Evolutionary conservation across 2,329 filamentous ascomycete genomes (phyloP).

Genomic region (Fusarium decemcellulare): DNA sequence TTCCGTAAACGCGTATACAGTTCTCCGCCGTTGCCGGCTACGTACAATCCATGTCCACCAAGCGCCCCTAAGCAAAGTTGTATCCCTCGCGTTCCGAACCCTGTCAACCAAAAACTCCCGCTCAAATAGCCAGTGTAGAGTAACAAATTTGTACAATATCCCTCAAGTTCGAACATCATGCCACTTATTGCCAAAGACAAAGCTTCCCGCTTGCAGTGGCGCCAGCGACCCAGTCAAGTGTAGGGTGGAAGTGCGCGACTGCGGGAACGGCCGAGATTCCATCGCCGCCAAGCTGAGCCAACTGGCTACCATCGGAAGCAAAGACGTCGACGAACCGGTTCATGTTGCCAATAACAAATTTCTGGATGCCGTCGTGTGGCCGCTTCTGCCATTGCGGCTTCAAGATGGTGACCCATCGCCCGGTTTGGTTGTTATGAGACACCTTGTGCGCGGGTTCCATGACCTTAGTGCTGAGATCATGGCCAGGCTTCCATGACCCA

Average conservation of each 20-base stretch:
- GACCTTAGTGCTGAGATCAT: conserved; percentile 69
- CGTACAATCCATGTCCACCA: conserved; percentile 11
- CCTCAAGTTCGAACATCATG: neutral
- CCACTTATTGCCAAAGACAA: conserved; percentile 85
- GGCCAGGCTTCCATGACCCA: conserved; percentile 70
- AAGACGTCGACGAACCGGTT: conserved; percentile 96
- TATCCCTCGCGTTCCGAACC: neutral
- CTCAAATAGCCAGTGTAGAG: conserved; percentile 22
- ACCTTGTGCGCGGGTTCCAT: conserved; percentile 81
- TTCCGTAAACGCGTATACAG: conserved; percentile 12
- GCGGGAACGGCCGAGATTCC: conserved; percentile 96
- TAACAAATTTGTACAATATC: neutral
- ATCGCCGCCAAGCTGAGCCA: conserved; percentile 89
- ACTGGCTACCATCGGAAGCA: conserved; percentile 83
- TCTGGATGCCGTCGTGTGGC: conserved; percentile 84
- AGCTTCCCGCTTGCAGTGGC: conserved; percentile 94
- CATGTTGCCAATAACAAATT: conserved; percentile 97
- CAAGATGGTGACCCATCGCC: conserved; percentile 88
- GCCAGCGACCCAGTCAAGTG: conserved; percentile 90
- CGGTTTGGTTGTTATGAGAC: conserved; percentile 95
- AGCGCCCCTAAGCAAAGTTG: conserved; percentile 13
- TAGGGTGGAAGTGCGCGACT: conserved; percentile 91
- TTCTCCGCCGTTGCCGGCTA: neutral
- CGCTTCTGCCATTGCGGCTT: conserved; percentile 90
- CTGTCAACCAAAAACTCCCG: conserved; percentile 35